These are phyloP conservation scores for Bryoglossum gracile DNA, from an alignment of 495 filamentous ascomycete species.

Conservation along the genomic window DNA sequence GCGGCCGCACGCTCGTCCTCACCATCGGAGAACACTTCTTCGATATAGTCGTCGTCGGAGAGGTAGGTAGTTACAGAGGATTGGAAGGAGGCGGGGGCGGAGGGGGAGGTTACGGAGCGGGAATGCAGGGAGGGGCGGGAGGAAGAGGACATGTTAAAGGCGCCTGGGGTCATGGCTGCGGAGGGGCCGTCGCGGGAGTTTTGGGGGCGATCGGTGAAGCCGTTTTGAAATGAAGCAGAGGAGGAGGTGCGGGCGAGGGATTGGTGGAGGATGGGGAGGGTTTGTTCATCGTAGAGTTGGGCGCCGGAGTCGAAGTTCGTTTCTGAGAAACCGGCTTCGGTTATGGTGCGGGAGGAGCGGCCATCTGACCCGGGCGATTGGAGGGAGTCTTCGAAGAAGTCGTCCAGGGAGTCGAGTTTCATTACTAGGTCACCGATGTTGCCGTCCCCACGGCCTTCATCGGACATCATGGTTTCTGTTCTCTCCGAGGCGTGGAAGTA, in stretches of 20 bases:
- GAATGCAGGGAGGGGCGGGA: constrained; percentile 52
- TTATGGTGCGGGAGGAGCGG: constrained; percentile 54
- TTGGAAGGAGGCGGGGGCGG: constrained; percentile 48
- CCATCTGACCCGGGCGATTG: constrained; percentile 47
- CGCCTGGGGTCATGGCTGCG: constrained; percentile 57
- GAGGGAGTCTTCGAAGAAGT: constrained; percentile 74
- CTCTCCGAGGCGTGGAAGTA: constrained; percentile 66
- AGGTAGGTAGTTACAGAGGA: constrained; percentile 49
- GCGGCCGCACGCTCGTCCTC: constrained; percentile 36
- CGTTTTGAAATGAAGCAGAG: constrained; percentile 77
- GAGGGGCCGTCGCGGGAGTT: constrained; percentile 36
- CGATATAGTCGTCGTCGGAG: constrained; percentile 40
- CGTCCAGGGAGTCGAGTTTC: constrained; percentile 87
- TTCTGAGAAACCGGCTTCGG: constrained; percentile 51
- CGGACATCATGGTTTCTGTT: constrained; percentile 86
- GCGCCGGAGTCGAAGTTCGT: constrained; percentile 62
- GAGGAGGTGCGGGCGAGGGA: constrained; percentile 66
- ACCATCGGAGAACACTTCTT: constrained; percentile 47
- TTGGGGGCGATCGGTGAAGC: constrained; percentile 66
- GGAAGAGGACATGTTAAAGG: constrained; percentile 38
- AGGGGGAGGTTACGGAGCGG: constrained; percentile 69
- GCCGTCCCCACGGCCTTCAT: constrained; percentile 63
- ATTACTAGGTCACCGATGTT: constrained; percentile 81
- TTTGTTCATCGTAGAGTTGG: constrained; percentile 89
- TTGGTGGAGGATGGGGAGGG: constrained; percentile 81